Base-by-base conservation (phyloP, 2,329 filamentous ascomycete genomes). In the Colletotrichum sublineola region DNA sequence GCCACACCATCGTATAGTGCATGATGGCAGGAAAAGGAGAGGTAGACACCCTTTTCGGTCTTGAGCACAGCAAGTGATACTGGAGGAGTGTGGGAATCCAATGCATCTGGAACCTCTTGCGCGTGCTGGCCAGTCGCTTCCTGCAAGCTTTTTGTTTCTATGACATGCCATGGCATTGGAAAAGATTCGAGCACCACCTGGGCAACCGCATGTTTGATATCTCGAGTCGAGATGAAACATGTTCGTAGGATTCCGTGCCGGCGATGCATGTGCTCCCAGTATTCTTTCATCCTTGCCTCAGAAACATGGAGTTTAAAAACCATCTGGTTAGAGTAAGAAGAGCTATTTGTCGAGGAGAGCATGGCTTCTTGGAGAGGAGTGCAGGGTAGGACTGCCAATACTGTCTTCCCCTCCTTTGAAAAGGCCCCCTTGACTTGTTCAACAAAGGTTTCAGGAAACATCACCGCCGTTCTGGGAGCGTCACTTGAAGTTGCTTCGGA, bases 291-390 rank as follows among this genome's bases (percentile, higher is more conserved):
- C 0, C 77, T 81, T 0, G 81, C 75, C 0, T 88, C 71, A 44
- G 90, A 80, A 1, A 86, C 84, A 5, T 81, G 81, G 8, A 97
- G 78, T 7, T 86, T 84, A 73, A 97, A 88, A 0, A 92, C 80
- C 68, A 94, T 89, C 60, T 88, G 89, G 78, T 97, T 97, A 77
- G 88, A 90, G 78, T 97, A 97, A 2, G 90, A 85, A 1, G 82
- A 81, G 14, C 83, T 79, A 1, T 81, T 81, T 74, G 84, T 76
- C 11, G 89, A 88, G 3, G 90, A 91, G 0, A 97, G 84, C 94
- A 97, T 97, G 0, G 92, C 93, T 82, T 97, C 93, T 79, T 98
- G 95, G 0, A 98, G 83, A 0, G 95, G 93, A 1, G 94, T 97
- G 78, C 95, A 97, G 0, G 95, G 95, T 6, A 95, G 82, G 11